A percentile compares a stretch with the other conserved stretches of the same genome.
Evolutionary conservation across 441 rosid species (phyloP).

Genomic region (Eruca vesicaria): DNA sequence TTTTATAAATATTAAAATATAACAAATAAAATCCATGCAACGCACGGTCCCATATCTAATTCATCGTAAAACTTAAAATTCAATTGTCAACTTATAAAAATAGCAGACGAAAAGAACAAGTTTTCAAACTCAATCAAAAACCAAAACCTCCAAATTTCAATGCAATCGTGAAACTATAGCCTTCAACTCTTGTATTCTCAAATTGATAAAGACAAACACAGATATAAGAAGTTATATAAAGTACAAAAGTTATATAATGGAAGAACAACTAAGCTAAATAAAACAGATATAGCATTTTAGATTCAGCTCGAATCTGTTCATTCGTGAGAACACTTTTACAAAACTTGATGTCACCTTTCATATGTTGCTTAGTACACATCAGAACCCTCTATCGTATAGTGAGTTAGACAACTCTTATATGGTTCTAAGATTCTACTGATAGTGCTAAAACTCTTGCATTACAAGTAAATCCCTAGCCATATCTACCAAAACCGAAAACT

Average conservation of each 20-base stretch:
- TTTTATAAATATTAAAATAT: no score
- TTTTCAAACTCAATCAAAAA: not conserved
- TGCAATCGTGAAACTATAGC: not conserved
- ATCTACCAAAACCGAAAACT: not conserved
- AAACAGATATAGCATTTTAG: not conserved
- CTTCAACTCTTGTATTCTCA: not conserved
- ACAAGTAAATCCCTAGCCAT: not conserved
- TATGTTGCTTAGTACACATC: not conserved
- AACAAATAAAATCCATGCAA: no score
- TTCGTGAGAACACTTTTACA: not conserved
- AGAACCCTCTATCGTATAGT: not conserved
- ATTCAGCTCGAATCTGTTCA: not conserved
- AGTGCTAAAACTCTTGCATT: not conserved
- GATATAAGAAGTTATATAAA: not conserved
- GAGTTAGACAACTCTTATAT: not conserved
- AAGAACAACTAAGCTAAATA: not conserved
- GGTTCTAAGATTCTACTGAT: not conserved
- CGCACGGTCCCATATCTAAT: no score
- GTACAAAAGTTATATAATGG: not conserved
- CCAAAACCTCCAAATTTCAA: not conserved
- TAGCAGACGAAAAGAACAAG: not conserved
- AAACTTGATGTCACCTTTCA: not conserved
- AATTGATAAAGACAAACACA: not conserved
- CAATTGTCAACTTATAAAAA: not conserved
- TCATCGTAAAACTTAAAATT: not conserved